These are phyloP conservation scores for Chlamydomonas sp. DNA, from an alignment of 139 green algal species.

Conservation along the genomic window DNA sequence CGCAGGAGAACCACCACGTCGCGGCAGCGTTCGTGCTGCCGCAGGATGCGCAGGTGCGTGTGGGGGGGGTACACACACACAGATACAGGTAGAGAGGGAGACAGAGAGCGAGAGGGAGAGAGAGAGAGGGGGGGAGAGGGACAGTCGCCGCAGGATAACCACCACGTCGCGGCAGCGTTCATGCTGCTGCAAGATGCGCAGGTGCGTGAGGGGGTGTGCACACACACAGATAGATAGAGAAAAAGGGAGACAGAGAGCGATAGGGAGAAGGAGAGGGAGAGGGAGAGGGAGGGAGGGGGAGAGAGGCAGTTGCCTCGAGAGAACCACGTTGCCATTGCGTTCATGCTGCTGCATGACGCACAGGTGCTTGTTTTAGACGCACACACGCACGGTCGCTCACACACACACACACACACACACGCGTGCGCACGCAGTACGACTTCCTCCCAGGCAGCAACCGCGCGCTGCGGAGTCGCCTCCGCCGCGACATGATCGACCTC, in stretches of 20 bases:
- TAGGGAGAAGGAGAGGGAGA: constrained; percentile 3
- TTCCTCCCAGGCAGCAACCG: too few species aligned
- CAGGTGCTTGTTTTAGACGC: background rate
- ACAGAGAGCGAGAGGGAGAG: too few species aligned
- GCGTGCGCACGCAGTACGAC: too few species aligned
- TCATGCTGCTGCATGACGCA: too few species aligned
- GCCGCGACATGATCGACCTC: constrained; percentile 50
- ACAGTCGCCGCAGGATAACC: constrained; percentile 42
- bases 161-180: constrained; percentile 40
- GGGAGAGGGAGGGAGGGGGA: background rate
- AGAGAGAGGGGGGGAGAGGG: background rate
- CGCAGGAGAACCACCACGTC: constrained; percentile 32
- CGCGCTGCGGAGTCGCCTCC: too few species aligned
- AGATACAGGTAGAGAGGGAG: too few species aligned
- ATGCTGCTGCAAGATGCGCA: constrained; percentile 23
- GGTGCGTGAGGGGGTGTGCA: background rate
- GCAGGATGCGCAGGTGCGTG: constrained; percentile 18
- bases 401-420: too few species aligned
- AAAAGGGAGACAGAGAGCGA: background rate
- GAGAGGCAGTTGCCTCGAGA: too few species aligned
- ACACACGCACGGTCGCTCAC: too few species aligned
- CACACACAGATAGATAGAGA: background rate
- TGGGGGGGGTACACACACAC: too few species aligned
- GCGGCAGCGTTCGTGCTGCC: constrained; percentile 32
- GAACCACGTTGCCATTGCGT: too few species aligned